These are phyloP conservation scores for Pichia sp. DNA, from an alignment of 1,139 yeast genomes.

Conservation along the genomic window DNA sequence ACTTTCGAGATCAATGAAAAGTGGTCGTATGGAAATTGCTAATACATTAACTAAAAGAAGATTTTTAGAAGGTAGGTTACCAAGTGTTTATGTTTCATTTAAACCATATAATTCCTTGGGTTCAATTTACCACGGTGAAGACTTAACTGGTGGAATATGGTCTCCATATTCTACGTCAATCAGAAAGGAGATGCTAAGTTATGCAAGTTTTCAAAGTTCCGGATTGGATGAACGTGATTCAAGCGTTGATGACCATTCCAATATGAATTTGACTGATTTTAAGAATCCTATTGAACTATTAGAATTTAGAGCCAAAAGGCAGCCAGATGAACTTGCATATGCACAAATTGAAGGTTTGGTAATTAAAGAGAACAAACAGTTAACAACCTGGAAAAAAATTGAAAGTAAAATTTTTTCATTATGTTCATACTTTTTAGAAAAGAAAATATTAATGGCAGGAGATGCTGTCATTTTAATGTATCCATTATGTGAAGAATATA, in stretches of 20 bases:
- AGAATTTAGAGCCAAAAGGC: constrained; percentile 69
- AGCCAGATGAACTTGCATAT: constrained; percentile 78
- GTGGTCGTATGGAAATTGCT: constrained; percentile 88
- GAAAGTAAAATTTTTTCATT: constrained; percentile 73
- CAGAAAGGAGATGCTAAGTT: constrained; percentile 45
- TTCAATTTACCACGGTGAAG: constrained; percentile 72
- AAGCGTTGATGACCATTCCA: constrained; percentile 72
- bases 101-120: constrained; percentile 62
- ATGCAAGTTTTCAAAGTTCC: constrained; percentile 58
- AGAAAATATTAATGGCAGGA: constrained; percentile 56
- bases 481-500: constrained; percentile 81
- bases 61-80: constrained; percentile 69
- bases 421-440: constrained; percentile 48
- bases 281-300: constrained; percentile 65
- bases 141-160: constrained; percentile 81
- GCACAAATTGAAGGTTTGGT: constrained; percentile 48
- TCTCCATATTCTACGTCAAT: constrained; percentile 60
- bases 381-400: constrained; percentile 63
- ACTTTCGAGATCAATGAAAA: constrained; percentile 74
- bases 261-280: constrained; percentile 68
- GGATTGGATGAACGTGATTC: constrained; percentile 72
- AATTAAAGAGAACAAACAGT: constrained; percentile 43
- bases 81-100: constrained; percentile 77
- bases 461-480: constrained; percentile 75
- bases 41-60: constrained; percentile 84